Base-by-base conservation (phyloP, 75 land plant species). In the Adiantum capillusveneris region DNA sequence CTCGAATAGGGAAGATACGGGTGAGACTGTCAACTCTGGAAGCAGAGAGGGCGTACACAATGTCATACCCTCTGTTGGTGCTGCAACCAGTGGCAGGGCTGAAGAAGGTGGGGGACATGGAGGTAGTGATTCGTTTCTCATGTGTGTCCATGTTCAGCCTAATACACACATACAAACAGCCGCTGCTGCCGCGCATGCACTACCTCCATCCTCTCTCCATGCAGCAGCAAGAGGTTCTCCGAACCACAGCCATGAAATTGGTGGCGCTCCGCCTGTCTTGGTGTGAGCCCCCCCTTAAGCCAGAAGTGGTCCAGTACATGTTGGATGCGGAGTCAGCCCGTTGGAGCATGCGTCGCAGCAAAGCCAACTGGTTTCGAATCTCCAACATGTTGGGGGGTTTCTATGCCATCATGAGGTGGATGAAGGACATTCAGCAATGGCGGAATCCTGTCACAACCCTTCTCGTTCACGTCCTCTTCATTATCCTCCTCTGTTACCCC, bases 31-130 rank as follows among this genome's bases (percentile, higher is more conserved):
- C 37, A 9, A 34, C 89, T 0, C 59, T 88, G 62, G 90, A 88
- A 62, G 85, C 75, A 62, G 88, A 85, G 72, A 75, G 73, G 34
- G 79, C 81, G 25, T 88, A 88, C 69, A 80, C 81, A 0, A 77
- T 70, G 21, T 76, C 80, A 1, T 88, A 88, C 44, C 94, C 94
- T 0, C 53, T 88, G 20, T 44, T 80, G 65, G 74, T 79, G n/a
- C 56, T 88, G 48, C 91, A 87, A 25, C 61, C 56, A 0, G 42
- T 69, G 6, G 58, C 75, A 0, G 94, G 94, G 18, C 25, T 85
- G 72, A 85, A 84, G 78, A 90, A 90, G 61, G 77, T 89, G 90
- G 95, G 95, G 12, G 90, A 86, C 61, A 75, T 89, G 18, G 87
- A 89, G 75, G 12, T 85, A 17, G 90, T 86, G 21, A 78, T 89